Base-by-base conservation (phyloP, 305 asterid species). In the Fraxinus ornus region DNA sequence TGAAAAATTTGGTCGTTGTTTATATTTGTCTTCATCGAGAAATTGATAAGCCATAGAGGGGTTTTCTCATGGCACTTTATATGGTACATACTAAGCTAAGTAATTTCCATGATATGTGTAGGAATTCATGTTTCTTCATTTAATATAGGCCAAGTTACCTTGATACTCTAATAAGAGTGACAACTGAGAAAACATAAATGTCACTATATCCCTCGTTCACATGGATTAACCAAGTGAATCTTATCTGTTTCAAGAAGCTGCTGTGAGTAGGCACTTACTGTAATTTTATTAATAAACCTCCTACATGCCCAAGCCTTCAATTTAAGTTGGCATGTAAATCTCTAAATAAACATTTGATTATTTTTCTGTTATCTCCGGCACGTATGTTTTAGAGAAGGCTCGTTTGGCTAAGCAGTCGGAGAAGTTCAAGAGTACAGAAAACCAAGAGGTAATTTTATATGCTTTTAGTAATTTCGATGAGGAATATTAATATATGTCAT, bases 331-430 rank as follows among this genome's bases (percentile, higher is more conserved):
- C 24, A 15, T 52, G 64, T 2, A 17, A 55, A 8, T 17, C 17
- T 78, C 57, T 39, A 36, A 52, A 78, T 75, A 83, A 74, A 82
- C 52, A 4, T 83, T 81, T 13, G 13, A 21, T 79, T 60, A 78
- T 13, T 15, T 33, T 49, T 83, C 47, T 62, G 33, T 80, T 77
- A 49, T 86, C 77, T 78, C 21, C 80, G 77, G 19, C 80, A 95
- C 97, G 88, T 95, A 92, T 47, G 97, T 94, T 79, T 81, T 95
- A 77, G 93, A 95, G 93, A 95, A 94, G 89, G 90, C 93, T 68
- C 91, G 90, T 70, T 84, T 93, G 81, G 87, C 92, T 26, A 92
- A 95, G 87, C 97, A 93, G 85, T 79, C 91, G 0, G 98, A 93
- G 81, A 95, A 91, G 89, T 90, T 90, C 93, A 92, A 90, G 85